Percentiles rank a stretch among this genome's conserved stretches.
Conservation (phyloP, 352 stramenopile species). For the Lagenidium sp. region DNA sequence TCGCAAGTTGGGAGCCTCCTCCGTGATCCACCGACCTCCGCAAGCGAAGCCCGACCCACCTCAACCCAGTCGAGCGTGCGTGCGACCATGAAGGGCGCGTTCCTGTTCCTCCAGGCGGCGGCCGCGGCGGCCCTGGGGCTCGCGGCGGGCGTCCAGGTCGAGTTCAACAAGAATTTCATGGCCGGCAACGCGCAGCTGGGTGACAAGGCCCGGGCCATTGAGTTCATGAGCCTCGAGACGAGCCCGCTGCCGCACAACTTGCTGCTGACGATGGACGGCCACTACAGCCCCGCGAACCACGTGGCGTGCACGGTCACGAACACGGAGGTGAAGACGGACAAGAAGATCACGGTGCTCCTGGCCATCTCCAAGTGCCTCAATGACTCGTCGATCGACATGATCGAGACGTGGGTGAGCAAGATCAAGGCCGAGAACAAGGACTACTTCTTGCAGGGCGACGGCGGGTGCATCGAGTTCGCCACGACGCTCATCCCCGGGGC, state of each 20-base stretch:
- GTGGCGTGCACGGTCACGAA: background rate
- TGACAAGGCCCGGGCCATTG: slow-evolving; percentile 1
- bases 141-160: background rate
- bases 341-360: slow-evolving; percentile 28
- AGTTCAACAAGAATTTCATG: slow-evolving; percentile 6
- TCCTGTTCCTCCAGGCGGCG: no score
- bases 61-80: no score
- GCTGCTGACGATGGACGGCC: background rate
- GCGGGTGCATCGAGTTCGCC: background rate
- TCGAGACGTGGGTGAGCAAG: slow-evolving; percentile 39
- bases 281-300: background rate
- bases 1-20: no score
- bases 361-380: slow-evolving; percentile 61
- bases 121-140: background rate
- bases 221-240: slow-evolving; percentile 4
- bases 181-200: background rate
- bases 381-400: slow-evolving; percentile 19
- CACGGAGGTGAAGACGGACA: slow-evolving; percentile 2
- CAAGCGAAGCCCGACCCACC: no score
- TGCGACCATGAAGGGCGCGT: no score
- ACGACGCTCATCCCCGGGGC: slow-evolving; percentile 31
- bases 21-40: no score
- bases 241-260: slow-evolving; percentile 1
- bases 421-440: slow-evolving; percentile 7
- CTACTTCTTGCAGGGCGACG: background rate